Conservation (phyloP, 2,329 filamentous ascomycete species). For the Aspergillus sp. region DNA sequence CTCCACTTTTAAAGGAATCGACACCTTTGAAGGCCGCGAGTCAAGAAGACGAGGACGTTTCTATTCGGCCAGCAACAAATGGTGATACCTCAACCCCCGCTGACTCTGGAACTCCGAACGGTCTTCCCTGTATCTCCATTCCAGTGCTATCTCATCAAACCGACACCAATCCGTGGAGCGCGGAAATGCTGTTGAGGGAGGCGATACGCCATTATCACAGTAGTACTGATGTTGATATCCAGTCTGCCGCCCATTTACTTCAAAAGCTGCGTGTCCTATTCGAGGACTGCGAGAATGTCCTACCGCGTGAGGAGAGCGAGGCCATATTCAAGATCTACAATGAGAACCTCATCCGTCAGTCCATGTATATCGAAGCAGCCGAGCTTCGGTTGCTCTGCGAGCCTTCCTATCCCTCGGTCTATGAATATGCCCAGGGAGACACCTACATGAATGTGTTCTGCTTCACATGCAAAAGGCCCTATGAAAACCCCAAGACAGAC, state of each 20-base stretch:
- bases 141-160: conserved; percentile 33
- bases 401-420: conserved; percentile 55
- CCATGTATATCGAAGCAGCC: conserved; percentile 51
- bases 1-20: conserved; percentile 37
- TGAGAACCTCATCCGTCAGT: conserved; percentile 50
- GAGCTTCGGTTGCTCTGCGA: conserved; percentile 58
- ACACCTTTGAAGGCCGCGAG: conserved; percentile 24
- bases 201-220: conserved; percentile 42
- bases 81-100: conserved; percentile 4
- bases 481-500: conserved; percentile 51
- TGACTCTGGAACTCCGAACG: conserved; percentile 18
- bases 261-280: conserved; percentile 42
- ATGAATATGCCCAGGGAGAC: conserved; percentile 57
- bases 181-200: conserved; percentile 39
- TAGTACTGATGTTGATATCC: conserved; percentile 38
- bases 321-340: conserved; percentile 59
- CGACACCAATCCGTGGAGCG: conserved; percentile 40
- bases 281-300: conserved; percentile 36
- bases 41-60: conserved; percentile 9
- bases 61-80: neutral
- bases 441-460: conserved; percentile 57
- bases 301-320: conserved; percentile 52
- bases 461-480: conserved; percentile 56
- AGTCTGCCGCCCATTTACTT: conserved; percentile 43
- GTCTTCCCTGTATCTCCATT: conserved; percentile 26